Base-by-base conservation (phyloP, 2,329 filamentous ascomycete species). In the Coniella lustricola region DNA sequence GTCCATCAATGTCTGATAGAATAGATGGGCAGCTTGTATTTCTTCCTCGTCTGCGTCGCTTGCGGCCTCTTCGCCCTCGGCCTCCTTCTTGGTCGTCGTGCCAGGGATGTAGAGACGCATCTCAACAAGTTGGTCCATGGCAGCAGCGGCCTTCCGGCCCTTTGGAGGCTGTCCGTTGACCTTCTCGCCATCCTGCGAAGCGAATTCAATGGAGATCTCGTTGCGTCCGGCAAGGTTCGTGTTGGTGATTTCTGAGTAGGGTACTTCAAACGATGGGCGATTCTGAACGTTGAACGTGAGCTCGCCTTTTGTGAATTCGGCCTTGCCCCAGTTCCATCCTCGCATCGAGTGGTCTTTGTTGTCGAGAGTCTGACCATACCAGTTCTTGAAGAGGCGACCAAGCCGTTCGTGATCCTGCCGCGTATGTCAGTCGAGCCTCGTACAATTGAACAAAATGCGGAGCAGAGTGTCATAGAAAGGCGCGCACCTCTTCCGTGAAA, bases 311-410 rank as follows among this genome's bases (percentile, higher is more conserved):
- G 86, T 85, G 64, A 98, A 95, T 61, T 98, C 93, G 55, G 89
- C 88, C 70, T 97, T 98, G 61, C 93, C 93, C 94, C 93, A 98
- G 67, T 98, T 98, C 93, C 93, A 98, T 49, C 93, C 93, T 58
- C 93, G 83, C 51, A 98, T 74, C 20, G 93, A 90, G 67, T 97
- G 93, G 68, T 98, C 93, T 67, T 88, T 89, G 66, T 81, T 87
- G 65, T 97, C 90, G 51, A 98, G 78, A 60, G 84, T 90, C 61
- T 93, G 85, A 70, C 89, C 93, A 70, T 97, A 98, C 88, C 91
- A 97, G 62, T 91, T 87, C 73, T 96, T 97, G 77, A 98, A 96
- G 57, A 93, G 81, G 66, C 95, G 96, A 69, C 75, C 79, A 13
- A 96, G 73, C 48, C 93, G 87, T 57, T 98, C 93, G 58, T 89